phyloP scores from a whole-genome alignment of 2,329 filamentous ascomycete genomes.

The Pseudogymnoascus sp. region DNA sequence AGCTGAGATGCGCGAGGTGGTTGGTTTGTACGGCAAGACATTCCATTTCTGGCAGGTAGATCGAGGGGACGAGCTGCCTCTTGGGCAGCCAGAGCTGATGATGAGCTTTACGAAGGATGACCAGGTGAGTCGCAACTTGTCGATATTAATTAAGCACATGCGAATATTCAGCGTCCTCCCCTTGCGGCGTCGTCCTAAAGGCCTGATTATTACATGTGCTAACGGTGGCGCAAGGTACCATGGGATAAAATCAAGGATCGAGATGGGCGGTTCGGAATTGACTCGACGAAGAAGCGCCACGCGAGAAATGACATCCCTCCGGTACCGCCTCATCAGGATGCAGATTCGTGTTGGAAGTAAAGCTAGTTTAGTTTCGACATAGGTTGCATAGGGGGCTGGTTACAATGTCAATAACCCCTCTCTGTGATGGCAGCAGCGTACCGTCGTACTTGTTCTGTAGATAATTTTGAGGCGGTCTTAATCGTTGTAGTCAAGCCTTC shows the following conservation, averaged over 20 bases:
- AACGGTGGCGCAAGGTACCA: constrained; percentile 29
- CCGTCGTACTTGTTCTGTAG: not conserved
- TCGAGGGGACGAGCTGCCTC: constrained; percentile 56
- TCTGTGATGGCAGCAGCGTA: not conserved
- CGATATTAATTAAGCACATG: constrained; percentile 22
- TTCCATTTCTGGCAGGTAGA: constrained; percentile 87
- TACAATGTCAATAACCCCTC: not conserved
- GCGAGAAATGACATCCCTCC: constrained; percentile 44
- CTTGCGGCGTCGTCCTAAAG: constrained; percentile 22
- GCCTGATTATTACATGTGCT: constrained; percentile 15
- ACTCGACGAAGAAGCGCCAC: constrained; percentile 45
- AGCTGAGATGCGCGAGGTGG: constrained; percentile 70
- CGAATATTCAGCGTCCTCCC: constrained; percentile 18
- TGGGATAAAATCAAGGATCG: constrained; percentile 37
- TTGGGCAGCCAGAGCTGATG: constrained; percentile 58
- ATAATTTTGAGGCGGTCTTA: not conserved
- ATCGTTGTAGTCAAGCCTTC: no score
- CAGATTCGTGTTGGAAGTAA: constrained; percentile 41
- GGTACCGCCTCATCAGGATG: constrained; percentile 39
- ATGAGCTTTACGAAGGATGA: constrained; percentile 48
- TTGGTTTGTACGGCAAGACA: constrained; percentile 72
- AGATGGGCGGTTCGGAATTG: constrained; percentile 46
- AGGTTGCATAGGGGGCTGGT: not conserved
- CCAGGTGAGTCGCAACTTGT: constrained; percentile 34
- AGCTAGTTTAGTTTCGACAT: not conserved